Evolutionary conservation across 768 basidiomycete species (phyloP), one percentile per base, ranked within the genome.

Genomic region (Suillus sp.): DNA sequence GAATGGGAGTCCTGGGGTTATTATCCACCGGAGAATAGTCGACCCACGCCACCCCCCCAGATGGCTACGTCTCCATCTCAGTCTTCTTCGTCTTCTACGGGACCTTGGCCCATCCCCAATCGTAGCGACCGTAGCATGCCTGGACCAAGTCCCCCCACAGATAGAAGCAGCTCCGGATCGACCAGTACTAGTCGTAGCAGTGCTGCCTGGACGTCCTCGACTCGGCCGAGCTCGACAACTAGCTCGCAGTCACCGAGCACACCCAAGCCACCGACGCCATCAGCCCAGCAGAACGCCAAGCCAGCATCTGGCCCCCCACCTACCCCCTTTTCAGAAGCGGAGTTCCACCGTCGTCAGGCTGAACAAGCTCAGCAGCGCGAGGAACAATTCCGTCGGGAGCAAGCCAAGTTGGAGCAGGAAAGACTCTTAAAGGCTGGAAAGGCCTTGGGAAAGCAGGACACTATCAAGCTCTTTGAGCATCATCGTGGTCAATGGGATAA

Each of bases 331-430:
- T 66, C 79, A 13, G 83, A 87, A 65, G 79, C 80, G 5, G 87
- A 90, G 59, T 86, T 88, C 83, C 77, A 81, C 22, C 84, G 87
- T 35, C 84, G 84, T 18, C 86, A 89, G 65, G 86, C 81, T 25
- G 87, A 90, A 68, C 83, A 86, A 35, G 83, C 83, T 34, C 80
- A 84, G 53, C 79, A 82, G 64, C 90, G 89, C 71, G 86, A 88
- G 69, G 89, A 91, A 78, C 79, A 79, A 61, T 92, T 91, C 76
- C 83, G 83, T 50, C 80, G 80, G 63, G 87, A 90, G 71, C 89
- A 92, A 71, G 88, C 89, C 71, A 78, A 80, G 50, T 48, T 82
- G 66, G 79, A 85, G 51, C 80, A 79, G 65, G 80, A 83, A 64
- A 76, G 82, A 50, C 77, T 77, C 61, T 67, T 75, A 6, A 78